Evolutionary conservation across 2,329 filamentous ascomycete species (phyloP).

Genomic region (Cephalotrichum gorgonifer): DNA sequence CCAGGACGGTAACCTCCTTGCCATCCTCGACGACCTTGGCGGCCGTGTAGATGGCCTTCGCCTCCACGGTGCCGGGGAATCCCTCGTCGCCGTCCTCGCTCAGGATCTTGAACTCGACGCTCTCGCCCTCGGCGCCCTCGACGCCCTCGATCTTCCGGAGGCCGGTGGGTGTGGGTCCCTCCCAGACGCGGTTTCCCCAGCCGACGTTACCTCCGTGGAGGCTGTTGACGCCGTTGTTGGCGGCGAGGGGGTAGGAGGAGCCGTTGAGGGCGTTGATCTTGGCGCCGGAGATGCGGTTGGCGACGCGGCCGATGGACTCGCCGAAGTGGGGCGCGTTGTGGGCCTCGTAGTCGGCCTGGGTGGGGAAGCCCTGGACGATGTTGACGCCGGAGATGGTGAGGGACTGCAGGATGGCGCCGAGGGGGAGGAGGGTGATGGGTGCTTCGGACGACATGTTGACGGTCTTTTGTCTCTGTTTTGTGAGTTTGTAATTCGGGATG

Average conservation of each 20-base stretch:
- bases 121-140: constrained; percentile 52
- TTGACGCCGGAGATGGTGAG: constrained; percentile 69
- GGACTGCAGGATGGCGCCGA: constrained; percentile 72
- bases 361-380: constrained; percentile 81
- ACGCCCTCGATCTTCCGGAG: constrained; percentile 37
- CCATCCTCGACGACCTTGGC: constrained; percentile 54
- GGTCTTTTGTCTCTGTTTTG: not conserved
- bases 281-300: constrained; percentile 71
- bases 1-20: constrained; percentile 59
- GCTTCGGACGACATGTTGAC: constrained; percentile 31
- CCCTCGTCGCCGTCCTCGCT: constrained; percentile 81
- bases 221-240: constrained; percentile 70
- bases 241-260: constrained; percentile 56
- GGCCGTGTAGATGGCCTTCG: constrained; percentile 67
- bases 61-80: constrained; percentile 77
- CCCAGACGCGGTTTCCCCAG: constrained; percentile 73
- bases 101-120: constrained; percentile 51
- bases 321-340: constrained; percentile 79
- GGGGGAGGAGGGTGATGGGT: constrained; percentile 56
- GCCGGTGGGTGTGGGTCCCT: constrained; percentile 57
- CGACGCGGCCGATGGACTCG: constrained; percentile 78
- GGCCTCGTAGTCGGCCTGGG: constrained; percentile 60
- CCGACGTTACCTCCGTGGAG: constrained; percentile 63
- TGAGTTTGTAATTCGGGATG: not conserved
- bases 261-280: constrained; percentile 62